Evolutionary conservation across 495 filamentous ascomycete genomes (phyloP).

Genomic region (Neurospora sp.): DNA sequence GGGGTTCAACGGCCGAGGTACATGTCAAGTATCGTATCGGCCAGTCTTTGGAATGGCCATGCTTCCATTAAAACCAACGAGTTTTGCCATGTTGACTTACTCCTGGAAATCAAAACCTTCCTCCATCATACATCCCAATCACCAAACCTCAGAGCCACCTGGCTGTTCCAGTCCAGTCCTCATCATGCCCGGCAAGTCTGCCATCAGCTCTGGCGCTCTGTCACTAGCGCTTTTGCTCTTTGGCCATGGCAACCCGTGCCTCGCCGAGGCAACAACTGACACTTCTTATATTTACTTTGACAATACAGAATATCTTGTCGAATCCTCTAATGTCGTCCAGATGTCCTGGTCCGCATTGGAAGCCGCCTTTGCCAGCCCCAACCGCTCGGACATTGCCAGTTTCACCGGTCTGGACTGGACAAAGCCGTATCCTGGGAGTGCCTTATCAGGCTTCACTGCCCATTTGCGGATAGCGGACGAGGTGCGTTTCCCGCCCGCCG

Average conservation of each 20-base stretch:
- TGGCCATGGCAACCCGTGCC: not conserved
- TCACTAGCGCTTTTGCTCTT: not conserved
- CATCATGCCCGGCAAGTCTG: not conserved
- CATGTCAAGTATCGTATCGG: not conserved
- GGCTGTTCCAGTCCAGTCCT: not conserved
- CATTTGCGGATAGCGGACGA: not conserved
- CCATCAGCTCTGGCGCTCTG: not conserved
- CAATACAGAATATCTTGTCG: not conserved
- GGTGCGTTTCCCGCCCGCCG: not conserved
- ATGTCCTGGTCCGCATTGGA: not conserved
- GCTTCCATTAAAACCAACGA: not conserved
- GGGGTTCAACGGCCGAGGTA: too few species aligned
- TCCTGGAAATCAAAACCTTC: not conserved
- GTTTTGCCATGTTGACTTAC: not conserved
- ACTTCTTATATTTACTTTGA: not conserved
- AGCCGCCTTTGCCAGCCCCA: not conserved
- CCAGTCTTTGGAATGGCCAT: not conserved
- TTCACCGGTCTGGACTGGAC: not conserved
- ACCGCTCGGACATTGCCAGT: not conserved
- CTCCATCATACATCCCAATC: not conserved
- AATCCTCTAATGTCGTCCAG: not conserved
- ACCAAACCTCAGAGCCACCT: not conserved
- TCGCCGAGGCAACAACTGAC: not conserved
- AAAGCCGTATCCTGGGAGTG: not conserved
- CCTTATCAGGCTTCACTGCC: not conserved